A percentile compares a stretch with the other conserved stretches of the same genome.
These are phyloP conservation scores for Lithospermum erythrorhizon DNA, from an alignment of 257 asterid genomes.

Conservation along the genomic window DNA sequence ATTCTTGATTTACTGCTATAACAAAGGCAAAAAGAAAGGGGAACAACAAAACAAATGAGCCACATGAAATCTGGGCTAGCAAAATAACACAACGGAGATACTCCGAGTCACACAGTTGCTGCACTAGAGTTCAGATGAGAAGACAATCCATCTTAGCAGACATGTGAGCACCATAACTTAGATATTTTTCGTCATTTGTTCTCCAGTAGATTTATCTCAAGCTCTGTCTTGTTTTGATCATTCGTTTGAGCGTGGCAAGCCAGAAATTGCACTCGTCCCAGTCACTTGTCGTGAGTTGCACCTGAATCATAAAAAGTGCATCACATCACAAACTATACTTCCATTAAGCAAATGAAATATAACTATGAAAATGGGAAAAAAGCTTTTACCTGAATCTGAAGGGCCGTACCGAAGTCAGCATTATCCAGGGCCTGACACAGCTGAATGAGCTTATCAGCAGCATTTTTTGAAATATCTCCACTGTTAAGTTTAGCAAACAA, in stretches of 20 bases:
- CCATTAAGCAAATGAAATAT: background rate
- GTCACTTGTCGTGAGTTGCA: conserved; percentile 80
- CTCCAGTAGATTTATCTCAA: conserved; percentile 32
- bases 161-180: conserved; percentile 16
- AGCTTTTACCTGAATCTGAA: conserved; percentile 70
- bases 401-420: conserved; percentile 76
- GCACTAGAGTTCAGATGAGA: background rate
- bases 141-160: background rate
- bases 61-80: conserved; percentile 13
- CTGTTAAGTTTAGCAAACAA: conserved; percentile 70
- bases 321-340: conserved; percentile 1
- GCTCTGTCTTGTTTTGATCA: conserved; percentile 82
- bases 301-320: conserved; percentile 27
- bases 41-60: conserved; percentile 16
- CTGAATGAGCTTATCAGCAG: conserved; percentile 85
- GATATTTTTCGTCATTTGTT: background rate
- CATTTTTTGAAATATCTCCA: conserved; percentile 84
- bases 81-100: conserved; percentile 9
- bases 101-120: conserved; percentile 7
- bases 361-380: background rate
- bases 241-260: conserved; percentile 78
- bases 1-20: conserved; percentile 23
- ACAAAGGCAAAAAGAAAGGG: conserved; percentile 6
- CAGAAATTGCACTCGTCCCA: conserved; percentile 99
- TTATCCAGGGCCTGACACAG: conserved; percentile 84